Conservation (phyloP, 768 basidiomycete species). For the Lyophyllum atratum region DNA sequence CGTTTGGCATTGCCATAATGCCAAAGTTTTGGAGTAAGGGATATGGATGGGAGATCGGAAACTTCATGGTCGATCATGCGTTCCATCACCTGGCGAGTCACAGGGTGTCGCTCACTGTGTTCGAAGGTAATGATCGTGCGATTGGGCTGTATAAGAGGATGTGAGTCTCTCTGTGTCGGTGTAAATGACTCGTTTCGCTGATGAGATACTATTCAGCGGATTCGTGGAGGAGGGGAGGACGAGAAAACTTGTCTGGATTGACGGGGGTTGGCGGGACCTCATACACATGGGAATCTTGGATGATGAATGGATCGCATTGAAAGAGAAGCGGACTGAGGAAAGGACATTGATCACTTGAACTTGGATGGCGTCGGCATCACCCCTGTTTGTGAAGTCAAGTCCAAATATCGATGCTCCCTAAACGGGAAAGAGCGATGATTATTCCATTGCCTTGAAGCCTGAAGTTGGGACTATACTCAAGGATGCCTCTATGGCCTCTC, state of each 20-base stretch:
- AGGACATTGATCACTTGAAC: background rate
- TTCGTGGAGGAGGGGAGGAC: conserved; percentile 23
- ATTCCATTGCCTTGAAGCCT: too few species aligned
- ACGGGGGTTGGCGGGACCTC: conserved; percentile 21
- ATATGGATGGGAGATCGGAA: conserved; percentile 41
- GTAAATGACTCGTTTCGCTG: background rate
- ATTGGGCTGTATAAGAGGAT: conserved; percentile 40
- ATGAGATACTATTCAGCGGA: conserved; percentile 9
- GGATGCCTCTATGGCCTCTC: too few species aligned
- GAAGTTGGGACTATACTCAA: too few species aligned
- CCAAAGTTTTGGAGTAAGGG: conserved; percentile 38
- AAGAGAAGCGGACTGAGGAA: background rate
- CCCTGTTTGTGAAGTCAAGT: background rate
- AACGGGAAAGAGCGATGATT: too few species aligned
- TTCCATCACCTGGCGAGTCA: conserved; percentile 41
- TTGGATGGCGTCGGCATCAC: background rate
- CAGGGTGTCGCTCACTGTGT: conserved; percentile 40
- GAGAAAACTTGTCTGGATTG: conserved; percentile 20
- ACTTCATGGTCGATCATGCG: conserved; percentile 40
- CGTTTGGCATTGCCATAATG: conserved; percentile 8
- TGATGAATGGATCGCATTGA: conserved; percentile 19
- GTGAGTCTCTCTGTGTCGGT: conserved; percentile 28
- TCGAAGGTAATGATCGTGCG: conserved; percentile 40
- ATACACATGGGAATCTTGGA: conserved; percentile 24
- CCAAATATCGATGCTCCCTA: background rate